These are phyloP conservation scores for Blastobotrys raffinosifermentans DNA, from an alignment of 1,139 yeast species.

Conservation along the genomic window DNA sequence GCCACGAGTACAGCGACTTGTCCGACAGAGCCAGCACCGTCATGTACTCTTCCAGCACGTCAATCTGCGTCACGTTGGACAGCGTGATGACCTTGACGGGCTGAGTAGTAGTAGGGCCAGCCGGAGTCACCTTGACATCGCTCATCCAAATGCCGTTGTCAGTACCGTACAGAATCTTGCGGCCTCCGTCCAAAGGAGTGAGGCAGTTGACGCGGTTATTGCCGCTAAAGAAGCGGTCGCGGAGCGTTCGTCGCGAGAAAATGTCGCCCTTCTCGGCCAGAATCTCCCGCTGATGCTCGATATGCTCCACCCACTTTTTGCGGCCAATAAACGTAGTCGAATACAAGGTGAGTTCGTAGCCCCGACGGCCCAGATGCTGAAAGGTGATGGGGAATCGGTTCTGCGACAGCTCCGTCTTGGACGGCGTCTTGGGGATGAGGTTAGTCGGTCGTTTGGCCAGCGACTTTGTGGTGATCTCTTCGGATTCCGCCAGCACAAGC, in stretches of 20 bases:
- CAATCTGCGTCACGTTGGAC: conserved; percentile 79
- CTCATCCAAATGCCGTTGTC: conserved; percentile 87
- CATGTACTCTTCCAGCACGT: conserved; percentile 87
- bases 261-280: conserved; percentile 70
- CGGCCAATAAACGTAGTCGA: conserved; percentile 66
- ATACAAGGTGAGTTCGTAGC: conserved; percentile 62
- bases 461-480: conserved; percentile 63
- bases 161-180: conserved; percentile 84
- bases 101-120: conserved; percentile 52
- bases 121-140: conserved; percentile 34
- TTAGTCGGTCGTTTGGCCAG: conserved; percentile 37
- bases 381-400: conserved; percentile 45
- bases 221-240: conserved; percentile 60
- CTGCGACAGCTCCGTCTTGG: conserved; percentile 22
- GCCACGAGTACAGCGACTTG: conserved; percentile 77
- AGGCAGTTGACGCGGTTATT: conserved; percentile 85
- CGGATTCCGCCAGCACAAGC: conserved; percentile 67
- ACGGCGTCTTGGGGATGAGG: conserved; percentile 19
- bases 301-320: conserved; percentile 72
- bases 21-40: conserved; percentile 78
- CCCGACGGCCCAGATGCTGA: conserved; percentile 54
- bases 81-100: conserved; percentile 78
- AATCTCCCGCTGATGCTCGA: conserved; percentile 71
- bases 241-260: conserved; percentile 68
- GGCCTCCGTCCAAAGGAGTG: conserved; percentile 92